Percentiles rank a stretch among this genome's conserved stretches.
Conservation (phyloP, 2,329 filamentous ascomycete genomes). For the Colletotrichum lupini region DNA sequence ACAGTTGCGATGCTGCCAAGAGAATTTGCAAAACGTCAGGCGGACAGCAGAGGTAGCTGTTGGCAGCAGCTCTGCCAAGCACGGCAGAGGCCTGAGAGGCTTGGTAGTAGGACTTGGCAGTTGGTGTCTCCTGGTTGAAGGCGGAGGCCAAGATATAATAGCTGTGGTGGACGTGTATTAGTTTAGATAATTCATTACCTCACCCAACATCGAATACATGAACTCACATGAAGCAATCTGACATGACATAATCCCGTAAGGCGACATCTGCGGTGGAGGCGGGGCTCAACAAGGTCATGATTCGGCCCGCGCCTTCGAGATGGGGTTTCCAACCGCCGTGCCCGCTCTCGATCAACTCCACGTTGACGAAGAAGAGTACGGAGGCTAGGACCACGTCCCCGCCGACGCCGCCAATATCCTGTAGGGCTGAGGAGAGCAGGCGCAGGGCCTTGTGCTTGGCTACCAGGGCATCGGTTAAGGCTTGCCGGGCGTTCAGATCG, state of each 20-base stretch:
- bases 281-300: conserved; percentile 54
- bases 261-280: conserved; percentile 46
- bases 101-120: conserved; percentile 48
- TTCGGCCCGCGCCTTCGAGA: conserved; percentile 56
- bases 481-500: conserved; percentile 40
- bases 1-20: conserved; percentile 54
- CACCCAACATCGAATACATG: neutral
- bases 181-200: conserved; percentile 7
- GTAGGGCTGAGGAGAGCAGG: conserved; percentile 53
- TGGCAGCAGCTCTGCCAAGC: conserved; percentile 52
- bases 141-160: conserved; percentile 60
- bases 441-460: conserved; percentile 58
- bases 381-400: conserved; percentile 57
- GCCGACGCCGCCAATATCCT: conserved; percentile 46
- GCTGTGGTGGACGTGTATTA: conserved; percentile 39
- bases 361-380: conserved; percentile 61
- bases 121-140: conserved; percentile 48
- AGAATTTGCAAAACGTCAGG: conserved; percentile 57
- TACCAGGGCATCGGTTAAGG: conserved; percentile 56
- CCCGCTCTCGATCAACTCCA: conserved; percentile 62
- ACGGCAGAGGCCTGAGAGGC: conserved; percentile 50
- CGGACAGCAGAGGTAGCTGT: conserved; percentile 60
- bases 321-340: conserved; percentile 60
- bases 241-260: conserved; percentile 57
- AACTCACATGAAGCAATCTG: conserved; percentile 59